Evolutionary conservation across 176 grass and related monocot species (phyloP), one percentile per base, ranked within the genome.

Genomic region (Rhynchospora tenuis): DNA sequence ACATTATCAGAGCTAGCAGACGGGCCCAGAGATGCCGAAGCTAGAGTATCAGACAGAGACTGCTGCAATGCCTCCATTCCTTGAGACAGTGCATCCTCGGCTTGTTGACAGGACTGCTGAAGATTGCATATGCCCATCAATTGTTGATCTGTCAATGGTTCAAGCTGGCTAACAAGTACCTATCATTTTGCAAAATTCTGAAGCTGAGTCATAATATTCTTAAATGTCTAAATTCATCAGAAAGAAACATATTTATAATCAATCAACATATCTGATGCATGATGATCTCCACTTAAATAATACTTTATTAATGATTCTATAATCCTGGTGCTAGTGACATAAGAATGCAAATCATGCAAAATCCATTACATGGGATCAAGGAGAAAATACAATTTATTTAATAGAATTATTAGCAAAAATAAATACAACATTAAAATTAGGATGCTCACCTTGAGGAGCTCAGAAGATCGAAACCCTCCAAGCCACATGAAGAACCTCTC

Each of bases 401-500:
- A 29, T 7, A 16, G 76, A 79, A 23, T 28, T 27, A 28, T 29
- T 43, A 42, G 12, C 19, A 48, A 65, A 48, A 28, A 23, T 51
- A 81, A 82, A 82, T 83, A 11, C 31, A 16, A 15, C 20, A 8
- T 19, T 16, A 58, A n/a, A 45, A 50, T 79, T 16, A 11, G 15
- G 5, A 11, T 9, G 11, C 6, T 11, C 65, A 91, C 92, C 91
- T 90, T 91, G 17, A 98, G 86, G 29, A 98, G 86, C 46, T 98
- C 96, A 19, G 96, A 98, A 7, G 96, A 89, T 1, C 92, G 90
- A 76, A 95, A 95, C 17, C 91, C 96, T 11, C 96, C 96, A 10
- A 99, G 84, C 96, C 93, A 99, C 96, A 99, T 95, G 86, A 99
- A 99, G 76, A 94, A 93, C 1, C 96, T 90, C 83, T 99, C 96